Evolutionary conservation across 1,139 yeast genomes (phyloP).

Genomic region (Sugiyamaella grinbergsii): DNA sequence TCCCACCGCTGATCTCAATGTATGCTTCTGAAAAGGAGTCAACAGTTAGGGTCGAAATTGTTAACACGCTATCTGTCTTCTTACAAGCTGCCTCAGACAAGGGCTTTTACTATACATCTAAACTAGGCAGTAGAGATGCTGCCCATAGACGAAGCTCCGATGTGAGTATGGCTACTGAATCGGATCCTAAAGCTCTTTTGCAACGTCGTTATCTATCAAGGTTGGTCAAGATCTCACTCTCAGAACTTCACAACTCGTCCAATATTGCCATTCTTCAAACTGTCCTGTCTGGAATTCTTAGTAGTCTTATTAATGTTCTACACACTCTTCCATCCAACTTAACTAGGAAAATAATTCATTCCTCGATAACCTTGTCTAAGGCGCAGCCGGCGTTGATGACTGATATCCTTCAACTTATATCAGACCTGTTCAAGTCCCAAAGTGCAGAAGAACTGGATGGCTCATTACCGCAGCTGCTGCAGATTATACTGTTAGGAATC

Average conservation of each 20-base stretch:
- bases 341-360: constrained; percentile 19
- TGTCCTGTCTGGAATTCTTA: constrained; percentile 25
- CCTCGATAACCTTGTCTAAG: constrained; percentile 13
- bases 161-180: constrained; percentile 38
- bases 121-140: constrained; percentile 31
- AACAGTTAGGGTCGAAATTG: constrained; percentile 44
- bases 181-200: constrained; percentile 33
- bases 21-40: constrained; percentile 44
- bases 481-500: constrained; percentile 50
- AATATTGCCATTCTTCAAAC: constrained; percentile 28
- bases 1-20: constrained; percentile 38
- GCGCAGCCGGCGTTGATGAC: constrained; percentile 27
- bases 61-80: constrained; percentile 38
- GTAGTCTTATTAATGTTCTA: constrained; percentile 25
- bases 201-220: constrained; percentile 19
- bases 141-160: constrained; percentile 40
- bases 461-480: constrained; percentile 37
- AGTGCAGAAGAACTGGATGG: constrained; percentile 22
- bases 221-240: constrained; percentile 29
- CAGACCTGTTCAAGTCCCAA: constrained; percentile 22
- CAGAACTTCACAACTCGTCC: constrained; percentile 27
- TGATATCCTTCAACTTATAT: constrained; percentile 32
- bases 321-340: constrained; percentile 23
- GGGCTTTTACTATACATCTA: constrained; percentile 33
- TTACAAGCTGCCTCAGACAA: constrained; percentile 38